Conservation (phyloP, 129 eudicot genomes). For the Logfia minima region DNA sequence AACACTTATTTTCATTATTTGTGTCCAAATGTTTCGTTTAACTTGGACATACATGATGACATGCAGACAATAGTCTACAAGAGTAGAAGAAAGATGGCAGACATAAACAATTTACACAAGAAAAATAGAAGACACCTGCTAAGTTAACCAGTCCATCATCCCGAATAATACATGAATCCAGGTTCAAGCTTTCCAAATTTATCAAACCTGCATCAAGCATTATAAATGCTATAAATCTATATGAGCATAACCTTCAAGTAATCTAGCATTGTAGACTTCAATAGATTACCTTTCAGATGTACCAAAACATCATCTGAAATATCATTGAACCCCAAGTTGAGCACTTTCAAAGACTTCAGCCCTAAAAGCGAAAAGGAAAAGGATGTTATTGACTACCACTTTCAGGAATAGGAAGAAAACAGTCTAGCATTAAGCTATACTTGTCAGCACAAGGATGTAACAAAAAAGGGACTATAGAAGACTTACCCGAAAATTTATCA, state of each 20-base stretch:
- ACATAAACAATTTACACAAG: neutral
- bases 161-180: conserved; percentile 81
- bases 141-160: conserved; percentile 71
- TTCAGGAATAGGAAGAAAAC: conserved; percentile 1
- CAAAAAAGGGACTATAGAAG: neutral
- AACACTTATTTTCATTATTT: neutral
- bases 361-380: conserved; percentile 46
- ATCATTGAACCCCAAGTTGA: conserved; percentile 78
- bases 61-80: neutral
- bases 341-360: conserved; percentile 54
- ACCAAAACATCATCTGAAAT: conserved; percentile 57
- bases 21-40: neutral
- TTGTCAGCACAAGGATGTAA: neutral
- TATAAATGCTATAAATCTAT: neutral
- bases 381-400: conserved; percentile 53
- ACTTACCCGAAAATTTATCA: conserved; percentile 16
- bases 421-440: neutral
- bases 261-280: neutral
- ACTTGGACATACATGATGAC: neutral
- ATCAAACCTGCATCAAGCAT: neutral
- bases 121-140: conserved; percentile 49
- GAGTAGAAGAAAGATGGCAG: too few relatives aligned
- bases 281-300: conserved; percentile 40
- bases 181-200: conserved; percentile 87
- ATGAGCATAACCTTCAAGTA: neutral